Evolutionary conservation across 202 grass and related monocot species (phyloP).

Genomic region (Zizania palustris): DNA sequence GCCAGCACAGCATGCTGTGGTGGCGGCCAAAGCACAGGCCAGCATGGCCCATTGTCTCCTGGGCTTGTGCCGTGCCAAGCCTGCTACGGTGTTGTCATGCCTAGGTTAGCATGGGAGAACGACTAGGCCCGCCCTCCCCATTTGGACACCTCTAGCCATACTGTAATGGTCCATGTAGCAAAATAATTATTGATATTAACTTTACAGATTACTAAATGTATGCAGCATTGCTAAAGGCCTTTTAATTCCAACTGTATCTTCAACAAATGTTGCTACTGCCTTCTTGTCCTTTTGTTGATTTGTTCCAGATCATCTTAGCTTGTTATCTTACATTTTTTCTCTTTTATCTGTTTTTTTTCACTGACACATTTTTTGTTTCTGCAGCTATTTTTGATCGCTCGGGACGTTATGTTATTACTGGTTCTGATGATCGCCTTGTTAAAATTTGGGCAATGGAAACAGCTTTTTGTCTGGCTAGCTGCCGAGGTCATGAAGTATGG

Average conservation of each 20-base stretch:
- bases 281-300: constrained; percentile 29
- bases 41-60: too few species aligned
- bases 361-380: constrained; percentile 29
- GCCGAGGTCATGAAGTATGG: constrained; percentile 96
- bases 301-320: constrained; percentile 29
- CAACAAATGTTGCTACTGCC: constrained; percentile 29
- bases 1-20: too few species aligned
- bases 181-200: constrained; percentile 27
- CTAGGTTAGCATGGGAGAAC: too few species aligned
- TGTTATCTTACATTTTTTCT: background rate
- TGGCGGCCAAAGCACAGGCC: too few species aligned
- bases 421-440: constrained; percentile 96
- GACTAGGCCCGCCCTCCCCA: too few species aligned
- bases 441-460: constrained; percentile 99
- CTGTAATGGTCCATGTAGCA: constrained; percentile 2
- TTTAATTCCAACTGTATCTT: constrained; percentile 16
- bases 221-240: background rate
- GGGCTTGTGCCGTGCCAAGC: too few species aligned
- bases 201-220: constrained; percentile 21
- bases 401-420: constrained; percentile 89
- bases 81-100: too few species aligned
- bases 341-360: constrained; percentile 36
- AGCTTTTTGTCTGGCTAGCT: constrained; percentile 90
- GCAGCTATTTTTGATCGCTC: constrained; percentile 92
- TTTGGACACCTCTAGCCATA: background rate